Conservation (phyloP, 1,284 basidiomycete species). For the Pascua sp. region DNA sequence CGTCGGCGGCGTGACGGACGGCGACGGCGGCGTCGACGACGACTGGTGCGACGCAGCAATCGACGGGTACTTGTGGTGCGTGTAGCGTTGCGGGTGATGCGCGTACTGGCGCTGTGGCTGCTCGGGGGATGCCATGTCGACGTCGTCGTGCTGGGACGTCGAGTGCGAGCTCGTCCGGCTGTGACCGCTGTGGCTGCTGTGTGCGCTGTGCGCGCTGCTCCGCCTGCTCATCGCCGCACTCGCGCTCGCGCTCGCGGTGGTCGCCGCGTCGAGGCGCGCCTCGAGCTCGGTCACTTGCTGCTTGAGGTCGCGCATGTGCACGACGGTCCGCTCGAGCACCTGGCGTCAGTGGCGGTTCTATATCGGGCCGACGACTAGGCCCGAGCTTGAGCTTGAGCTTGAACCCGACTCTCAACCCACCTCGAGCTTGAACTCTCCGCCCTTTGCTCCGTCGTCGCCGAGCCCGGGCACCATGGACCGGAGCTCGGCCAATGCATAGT, state of each 20-base stretch:
- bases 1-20: constrained; percentile 24
- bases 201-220: not conserved
- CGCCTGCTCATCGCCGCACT: constrained; percentile 4
- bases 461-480: constrained; percentile 48
- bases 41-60: constrained; percentile 3
- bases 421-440: constrained; percentile 50
- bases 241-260: constrained; percentile 3
- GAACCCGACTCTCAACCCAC: constrained; percentile 21
- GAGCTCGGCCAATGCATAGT: constrained; percentile 42
- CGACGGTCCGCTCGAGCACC: constrained; percentile 47
- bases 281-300: constrained; percentile 32
- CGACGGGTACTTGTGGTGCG: not conserved
- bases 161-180: not conserved
- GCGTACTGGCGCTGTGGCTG: not conserved
- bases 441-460: constrained; percentile 40
- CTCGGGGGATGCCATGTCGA: not conserved
- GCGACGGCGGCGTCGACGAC: constrained; percentile 25
- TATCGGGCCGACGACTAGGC: not conserved
- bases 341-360: constrained; percentile 9
- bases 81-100: not conserved
- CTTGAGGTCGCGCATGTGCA: constrained; percentile 46
- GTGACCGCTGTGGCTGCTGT: not conserved
- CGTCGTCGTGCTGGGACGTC: not conserved
- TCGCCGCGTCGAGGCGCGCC: not conserved
- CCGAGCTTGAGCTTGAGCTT: not conserved